Conservation (phyloP, 2,329 filamentous ascomycete genomes). For the Stachybotrys elegans region DNA sequence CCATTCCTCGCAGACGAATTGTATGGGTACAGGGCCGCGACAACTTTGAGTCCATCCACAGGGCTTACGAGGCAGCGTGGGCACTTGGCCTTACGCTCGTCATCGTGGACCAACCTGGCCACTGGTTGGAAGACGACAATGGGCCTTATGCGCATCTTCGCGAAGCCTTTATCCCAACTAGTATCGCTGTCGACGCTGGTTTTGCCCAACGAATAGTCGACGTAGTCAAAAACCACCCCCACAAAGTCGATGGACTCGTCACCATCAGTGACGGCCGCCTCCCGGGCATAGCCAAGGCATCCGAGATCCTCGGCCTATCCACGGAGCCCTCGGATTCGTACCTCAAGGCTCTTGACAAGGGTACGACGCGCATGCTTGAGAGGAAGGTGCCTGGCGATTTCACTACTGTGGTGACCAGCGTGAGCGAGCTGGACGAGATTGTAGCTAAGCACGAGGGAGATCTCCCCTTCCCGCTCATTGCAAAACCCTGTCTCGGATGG, state of each 20-base stretch:
- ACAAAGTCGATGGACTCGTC: slow-evolving; percentile 28
- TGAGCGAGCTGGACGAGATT: slow-evolving; percentile 11
- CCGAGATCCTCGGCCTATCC: slow-evolving; percentile 22
- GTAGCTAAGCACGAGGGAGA: slow-evolving; percentile 1
- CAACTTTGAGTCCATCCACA: slow-evolving; percentile 6
- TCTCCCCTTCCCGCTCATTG: slow-evolving; percentile 21
- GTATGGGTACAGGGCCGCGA: slow-evolving; percentile 9
- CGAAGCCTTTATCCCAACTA: slow-evolving; percentile 25
- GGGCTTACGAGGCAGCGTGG: slow-evolving; percentile 15
- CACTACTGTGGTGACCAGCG: slow-evolving; percentile 9
- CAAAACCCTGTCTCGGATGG: slow-evolving; percentile 31
- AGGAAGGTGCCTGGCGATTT: slow-evolving; percentile 6
- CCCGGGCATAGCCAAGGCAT: slow-evolving; percentile 22
- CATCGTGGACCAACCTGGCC: slow-evolving; percentile 28
- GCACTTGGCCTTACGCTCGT: slow-evolving; percentile 30
- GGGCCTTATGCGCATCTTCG: slow-evolving; percentile 17
- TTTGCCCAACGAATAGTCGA: slow-evolving; percentile 23
- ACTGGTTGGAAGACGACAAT: slow-evolving; percentile 28
- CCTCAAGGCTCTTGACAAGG: slow-evolving; percentile 24
- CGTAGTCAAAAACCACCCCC: slow-evolving; percentile 16
- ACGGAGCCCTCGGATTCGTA: slow-evolving; percentile 23
- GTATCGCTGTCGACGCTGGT: slow-evolving; percentile 19
- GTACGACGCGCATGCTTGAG: slow-evolving; percentile 17
- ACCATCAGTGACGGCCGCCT: slow-evolving; percentile 26
- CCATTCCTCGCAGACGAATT: slow-evolving; percentile 2